These are phyloP conservation scores for Tausonia pullulans DNA, from an alignment of 1,284 basidiomycete genomes.

Conservation along the genomic window DNA sequence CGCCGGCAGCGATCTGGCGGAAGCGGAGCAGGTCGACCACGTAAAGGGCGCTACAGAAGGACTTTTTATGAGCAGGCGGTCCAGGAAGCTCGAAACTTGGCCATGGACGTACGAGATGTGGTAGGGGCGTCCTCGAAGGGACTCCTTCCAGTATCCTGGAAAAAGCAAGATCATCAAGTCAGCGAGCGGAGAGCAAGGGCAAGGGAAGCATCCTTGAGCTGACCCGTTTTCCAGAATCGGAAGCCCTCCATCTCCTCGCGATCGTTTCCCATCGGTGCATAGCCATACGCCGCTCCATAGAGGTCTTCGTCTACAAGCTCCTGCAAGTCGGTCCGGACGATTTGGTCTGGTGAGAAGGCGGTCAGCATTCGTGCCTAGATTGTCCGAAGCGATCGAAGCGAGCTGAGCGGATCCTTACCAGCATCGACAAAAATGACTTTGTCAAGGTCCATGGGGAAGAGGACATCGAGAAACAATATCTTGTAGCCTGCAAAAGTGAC, in stretches of 20 bases:
- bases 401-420: constrained; percentile 20
- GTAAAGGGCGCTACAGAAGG: constrained; percentile 63
- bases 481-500: constrained; percentile 50
- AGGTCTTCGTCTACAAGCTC: constrained; percentile 85
- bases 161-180: neutral
- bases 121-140: constrained; percentile 67
- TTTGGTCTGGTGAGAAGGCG: constrained; percentile 50
- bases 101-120: constrained; percentile 47
- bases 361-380: neutral
- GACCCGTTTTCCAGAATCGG: constrained; percentile 88
- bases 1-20: constrained; percentile 51
- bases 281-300: constrained; percentile 82
- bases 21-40: constrained; percentile 93
- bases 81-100: too few species aligned
- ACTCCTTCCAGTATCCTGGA: constrained; percentile 71
- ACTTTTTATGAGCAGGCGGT: neutral
- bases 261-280: constrained; percentile 95
- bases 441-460: constrained; percentile 96
- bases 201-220: constrained; percentile 10
- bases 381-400: neutral
- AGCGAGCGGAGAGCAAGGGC: neutral
- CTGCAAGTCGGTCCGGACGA: constrained; percentile 88
- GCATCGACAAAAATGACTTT: constrained; percentile 99
- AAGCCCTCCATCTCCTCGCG: constrained; percentile 92
- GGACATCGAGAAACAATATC: constrained; percentile 94